Conservation (phyloP, 257 asterid species). For the Phtheirospermum japonicum region DNA sequence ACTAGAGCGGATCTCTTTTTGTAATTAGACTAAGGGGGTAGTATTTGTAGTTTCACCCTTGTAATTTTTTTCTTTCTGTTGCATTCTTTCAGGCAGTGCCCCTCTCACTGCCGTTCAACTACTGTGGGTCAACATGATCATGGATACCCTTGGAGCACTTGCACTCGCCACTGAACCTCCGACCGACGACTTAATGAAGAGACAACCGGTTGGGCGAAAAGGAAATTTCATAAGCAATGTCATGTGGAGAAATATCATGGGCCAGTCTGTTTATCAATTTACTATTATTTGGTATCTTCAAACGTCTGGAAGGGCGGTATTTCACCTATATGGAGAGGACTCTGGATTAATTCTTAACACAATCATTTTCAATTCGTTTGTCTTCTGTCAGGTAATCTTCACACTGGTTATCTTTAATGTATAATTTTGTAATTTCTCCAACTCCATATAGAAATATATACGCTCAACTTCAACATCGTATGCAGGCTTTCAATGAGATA, state of each 20-base stretch:
- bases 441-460: too few species aligned
- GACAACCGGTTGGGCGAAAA: conserved; percentile 82
- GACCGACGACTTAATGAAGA: conserved; percentile 69
- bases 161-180: conserved; percentile 99
- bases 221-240: conserved; percentile 88
- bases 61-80: background rate
- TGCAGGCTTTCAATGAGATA: conserved; percentile 90
- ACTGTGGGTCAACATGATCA: conserved; percentile 97
- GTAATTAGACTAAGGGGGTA: too few species aligned
- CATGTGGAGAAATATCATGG: conserved; percentile 94
- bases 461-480: background rate
- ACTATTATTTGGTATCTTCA: conserved; percentile 87
- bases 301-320: conserved; percentile 62
- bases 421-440: too few species aligned
- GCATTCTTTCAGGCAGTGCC: conserved; percentile 57
- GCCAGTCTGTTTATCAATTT: conserved; percentile 87
- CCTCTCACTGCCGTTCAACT: conserved; percentile 97
- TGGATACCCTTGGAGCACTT: conserved; percentile 98
- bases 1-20: too few species aligned
- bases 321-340: conserved; percentile 61
- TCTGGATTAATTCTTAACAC: conserved; percentile 77
- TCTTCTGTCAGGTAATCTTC: conserved; percentile 79
- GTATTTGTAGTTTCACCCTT: too few species aligned
- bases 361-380: conserved; percentile 84
- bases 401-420: background rate